Base-by-base conservation (phyloP, 2,329 filamentous ascomycete genomes). In the Scortechinia acanthostroma region DNA sequence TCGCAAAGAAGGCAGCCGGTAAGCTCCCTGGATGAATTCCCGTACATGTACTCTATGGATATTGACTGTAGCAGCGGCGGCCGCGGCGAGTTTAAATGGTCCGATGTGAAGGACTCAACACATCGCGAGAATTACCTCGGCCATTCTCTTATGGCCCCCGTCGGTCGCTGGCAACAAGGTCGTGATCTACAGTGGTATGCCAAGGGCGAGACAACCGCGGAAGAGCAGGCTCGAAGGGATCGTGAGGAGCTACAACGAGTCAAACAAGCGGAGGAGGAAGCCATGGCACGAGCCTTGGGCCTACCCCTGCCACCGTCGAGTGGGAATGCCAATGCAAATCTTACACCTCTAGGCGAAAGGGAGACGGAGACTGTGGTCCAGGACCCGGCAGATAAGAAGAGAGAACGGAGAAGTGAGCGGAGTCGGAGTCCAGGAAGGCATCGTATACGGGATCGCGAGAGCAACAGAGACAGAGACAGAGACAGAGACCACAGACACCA, bases 121-220 rank as follows among this genome's bases (percentile, higher is more conserved):
- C 80, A 83, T 55, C 78, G 81, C 53, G 81, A 86, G 58, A 40
- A 40, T 17, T 40, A 86, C 60, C 76, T 88, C 5, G 84, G 84
- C 45, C 84, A 88, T 62, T 86, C 80, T 16, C 61, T 88, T 43
- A 88, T 85, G 79, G 84, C 84, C 4, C 80, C 83, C 1, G 84
- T 88, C 2, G 84, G 84, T 4, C 79, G 84, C 46, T 88, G 84
- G 84, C 81, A 86, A 55, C 80, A 85, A 56, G 74, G 75, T 43
- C 75, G 73, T 44, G 66, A 55, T 83, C 35, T 40, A 6, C 10
- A 40, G 6, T 40, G 81, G 81, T 86, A 85, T 50, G 72, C 80
- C 4, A 80, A 78, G 55, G 68, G 65, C 43, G 68, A 74, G 21
- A 35, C 13, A 1, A 45, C 20, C 17, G 49, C 46, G 4, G 43